Evolutionary conservation across 176 grass and related monocot species (phyloP).

Genomic region (Bromus sterilis): DNA sequence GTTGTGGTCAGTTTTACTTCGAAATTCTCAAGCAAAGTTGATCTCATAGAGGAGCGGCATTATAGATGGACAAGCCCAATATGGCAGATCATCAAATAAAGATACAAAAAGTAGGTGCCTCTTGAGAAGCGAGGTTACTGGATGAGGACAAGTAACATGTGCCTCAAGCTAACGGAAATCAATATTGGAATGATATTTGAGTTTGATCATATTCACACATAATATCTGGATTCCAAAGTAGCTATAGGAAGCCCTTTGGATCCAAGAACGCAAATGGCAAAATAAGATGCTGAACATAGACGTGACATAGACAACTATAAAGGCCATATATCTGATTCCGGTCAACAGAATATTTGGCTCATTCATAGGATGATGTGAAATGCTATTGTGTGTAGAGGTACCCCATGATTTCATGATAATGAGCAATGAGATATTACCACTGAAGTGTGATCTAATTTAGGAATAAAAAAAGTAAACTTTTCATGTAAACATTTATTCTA

Average conservation of each 20-base stretch:
- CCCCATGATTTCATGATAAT: not conserved
- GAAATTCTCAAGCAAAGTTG: not conserved
- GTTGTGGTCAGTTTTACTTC: not conserved
- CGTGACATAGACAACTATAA: not conserved
- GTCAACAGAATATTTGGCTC: not conserved
- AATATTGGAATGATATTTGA: not conserved
- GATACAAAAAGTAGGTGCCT: not conserved
- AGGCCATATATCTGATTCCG: not conserved
- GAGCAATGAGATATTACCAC: not conserved
- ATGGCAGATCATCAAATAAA: not conserved
- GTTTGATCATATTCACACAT: not conserved
- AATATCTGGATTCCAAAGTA: not conserved
- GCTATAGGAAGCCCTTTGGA: not conserved
- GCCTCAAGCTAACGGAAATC: not conserved
- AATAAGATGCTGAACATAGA: not conserved
- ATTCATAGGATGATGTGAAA: not conserved
- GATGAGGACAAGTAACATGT: not conserved
- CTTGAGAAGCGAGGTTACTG: not conserved
- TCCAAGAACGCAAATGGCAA: not conserved
- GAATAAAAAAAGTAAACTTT: not conserved
- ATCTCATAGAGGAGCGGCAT: not conserved
- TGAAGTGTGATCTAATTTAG: not conserved
- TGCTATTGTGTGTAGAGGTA: not conserved
- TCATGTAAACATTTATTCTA: not conserved
- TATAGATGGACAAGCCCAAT: not conserved